Conservation (phyloP, 164 flowering plant genomes). For the Magnolia changhungtana region DNA sequence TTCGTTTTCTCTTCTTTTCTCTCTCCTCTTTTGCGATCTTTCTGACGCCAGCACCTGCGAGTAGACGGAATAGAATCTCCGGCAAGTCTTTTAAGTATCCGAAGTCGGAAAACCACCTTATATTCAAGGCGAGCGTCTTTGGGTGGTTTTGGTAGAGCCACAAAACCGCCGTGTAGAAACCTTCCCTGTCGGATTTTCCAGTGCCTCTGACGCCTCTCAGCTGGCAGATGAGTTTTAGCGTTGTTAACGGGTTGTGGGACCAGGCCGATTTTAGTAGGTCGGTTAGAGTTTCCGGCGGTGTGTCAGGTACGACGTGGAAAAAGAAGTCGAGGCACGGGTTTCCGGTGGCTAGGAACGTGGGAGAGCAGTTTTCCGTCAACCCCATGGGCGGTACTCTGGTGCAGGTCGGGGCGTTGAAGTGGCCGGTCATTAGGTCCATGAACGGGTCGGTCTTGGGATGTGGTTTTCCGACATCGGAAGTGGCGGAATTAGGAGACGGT, state of each 20-base stretch:
- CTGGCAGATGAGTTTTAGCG: slow-evolving; percentile 55
- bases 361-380: slow-evolving; percentile 37
- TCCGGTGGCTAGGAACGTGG: slow-evolving; percentile 43
- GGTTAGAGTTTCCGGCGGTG: slow-evolving; percentile 26
- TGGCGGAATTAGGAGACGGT: neutral
- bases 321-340: slow-evolving; percentile 65
- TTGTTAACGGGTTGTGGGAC: slow-evolving; percentile 33
- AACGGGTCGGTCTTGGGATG: neutral
- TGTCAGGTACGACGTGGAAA: slow-evolving; percentile 54
- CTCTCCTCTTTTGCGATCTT: slow-evolving; percentile 12
- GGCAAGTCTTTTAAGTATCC: slow-evolving; percentile 38
- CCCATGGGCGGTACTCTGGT: slow-evolving; percentile 20
- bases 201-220: slow-evolving; percentile 58
- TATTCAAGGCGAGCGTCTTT: slow-evolving; percentile 32
- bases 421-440: slow-evolving; percentile 8
- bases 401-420: slow-evolving; percentile 2
- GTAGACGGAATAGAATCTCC: slow-evolving; percentile 35
- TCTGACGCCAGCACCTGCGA: slow-evolving; percentile 30
- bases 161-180: slow-evolving; percentile 34
- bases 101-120: slow-evolving; percentile 25
- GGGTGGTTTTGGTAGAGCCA: slow-evolving; percentile 49
- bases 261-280: slow-evolving; percentile 31
- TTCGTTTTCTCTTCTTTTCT: neutral
- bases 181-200: slow-evolving; percentile 41
- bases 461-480: neutral